These are phyloP conservation scores for Xylariaceae sp. DNA, from an alignment of 2,329 filamentous ascomycete species.

Conservation along the genomic window DNA sequence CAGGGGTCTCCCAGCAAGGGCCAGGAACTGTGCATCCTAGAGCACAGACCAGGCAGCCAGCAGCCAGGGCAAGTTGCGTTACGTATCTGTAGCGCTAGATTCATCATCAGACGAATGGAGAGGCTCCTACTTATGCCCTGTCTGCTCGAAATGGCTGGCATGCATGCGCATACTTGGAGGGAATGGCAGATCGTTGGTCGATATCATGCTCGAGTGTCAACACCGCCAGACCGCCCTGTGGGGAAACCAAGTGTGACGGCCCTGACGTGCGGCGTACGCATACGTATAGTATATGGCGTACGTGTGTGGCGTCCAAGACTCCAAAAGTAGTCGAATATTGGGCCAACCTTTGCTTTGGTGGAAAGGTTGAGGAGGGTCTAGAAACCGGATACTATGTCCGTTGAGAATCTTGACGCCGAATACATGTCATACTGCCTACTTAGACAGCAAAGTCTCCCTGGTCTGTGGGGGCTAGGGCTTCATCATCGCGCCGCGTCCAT, in stretches of 20 bases:
- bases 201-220: constrained; percentile 5
- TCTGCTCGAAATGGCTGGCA: not conserved
- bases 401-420: not conserved
- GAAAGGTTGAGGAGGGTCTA: not conserved
- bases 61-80: no score
- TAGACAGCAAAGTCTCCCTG: not conserved
- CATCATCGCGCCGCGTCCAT: not conserved
- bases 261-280: constrained; percentile 4
- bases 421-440: not conserved
- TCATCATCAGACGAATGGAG: constrained; percentile 4
- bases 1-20: constrained; percentile 16
- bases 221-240: constrained; percentile 5
- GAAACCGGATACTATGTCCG: constrained; percentile 2
- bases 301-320: not conserved
- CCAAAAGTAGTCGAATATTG: not conserved
- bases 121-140: constrained; percentile 15
- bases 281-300: not conserved
- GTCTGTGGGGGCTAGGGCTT: not conserved
- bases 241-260: constrained; percentile 2
- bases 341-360: not conserved
- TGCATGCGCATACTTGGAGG: not conserved
- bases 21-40: constrained; percentile 8
- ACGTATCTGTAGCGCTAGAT: not conserved
- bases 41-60: constrained; percentile 20
- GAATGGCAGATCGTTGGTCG: not conserved